These are phyloP conservation scores for Onygena corvina DNA, from an alignment of 2,329 filamentous ascomycete genomes.

Conservation along the genomic window DNA sequence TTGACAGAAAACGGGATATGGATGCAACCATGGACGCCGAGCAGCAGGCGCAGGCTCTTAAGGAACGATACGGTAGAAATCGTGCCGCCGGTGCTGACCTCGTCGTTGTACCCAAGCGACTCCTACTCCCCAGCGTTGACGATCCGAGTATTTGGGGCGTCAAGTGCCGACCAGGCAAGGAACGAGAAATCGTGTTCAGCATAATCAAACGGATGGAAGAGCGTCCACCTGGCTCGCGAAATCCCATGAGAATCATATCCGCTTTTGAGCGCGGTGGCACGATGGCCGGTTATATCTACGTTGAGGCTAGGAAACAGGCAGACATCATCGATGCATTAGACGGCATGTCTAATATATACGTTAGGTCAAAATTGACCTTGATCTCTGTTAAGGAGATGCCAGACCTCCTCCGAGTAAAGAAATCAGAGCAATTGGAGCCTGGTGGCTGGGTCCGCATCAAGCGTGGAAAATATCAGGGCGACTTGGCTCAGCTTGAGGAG, in stretches of 20 bases:
- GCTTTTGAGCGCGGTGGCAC: slow-evolving; percentile 81
- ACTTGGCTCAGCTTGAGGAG: slow-evolving; percentile 83
- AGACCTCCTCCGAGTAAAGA: slow-evolving; percentile 79
- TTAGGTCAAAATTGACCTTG: slow-evolving; percentile 70
- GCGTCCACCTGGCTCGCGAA: slow-evolving; percentile 56
- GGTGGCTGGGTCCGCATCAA: slow-evolving; percentile 87
- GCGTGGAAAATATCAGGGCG: slow-evolving; percentile 69
- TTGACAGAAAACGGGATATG: slow-evolving; percentile 81
- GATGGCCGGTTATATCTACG: slow-evolving; percentile 92
- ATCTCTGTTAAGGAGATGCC: slow-evolving; percentile 97
- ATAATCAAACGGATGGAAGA: slow-evolving; percentile 86
- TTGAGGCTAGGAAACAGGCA: slow-evolving; percentile 77
- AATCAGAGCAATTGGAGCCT: slow-evolving; percentile 70
- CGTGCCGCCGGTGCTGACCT: slow-evolving; percentile 56
- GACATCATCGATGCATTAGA: slow-evolving; percentile 76
- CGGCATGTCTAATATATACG: slow-evolving; percentile 78
- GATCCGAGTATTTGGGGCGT: slow-evolving; percentile 95
- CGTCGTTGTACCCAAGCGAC: slow-evolving; percentile 66
- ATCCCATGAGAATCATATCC: slow-evolving; percentile 71
- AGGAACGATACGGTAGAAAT: slow-evolving; percentile 76
- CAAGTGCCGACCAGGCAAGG: slow-evolving; percentile 87
- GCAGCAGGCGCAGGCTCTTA: slow-evolving; percentile 75
- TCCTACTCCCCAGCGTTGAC: slow-evolving; percentile 83
- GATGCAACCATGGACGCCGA: slow-evolving; percentile 84
- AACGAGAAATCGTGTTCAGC: slow-evolving; percentile 75